phyloP scores from a whole-genome alignment of 1,284 basidiomycete genomes.

The Earliella scabrosa region DNA sequence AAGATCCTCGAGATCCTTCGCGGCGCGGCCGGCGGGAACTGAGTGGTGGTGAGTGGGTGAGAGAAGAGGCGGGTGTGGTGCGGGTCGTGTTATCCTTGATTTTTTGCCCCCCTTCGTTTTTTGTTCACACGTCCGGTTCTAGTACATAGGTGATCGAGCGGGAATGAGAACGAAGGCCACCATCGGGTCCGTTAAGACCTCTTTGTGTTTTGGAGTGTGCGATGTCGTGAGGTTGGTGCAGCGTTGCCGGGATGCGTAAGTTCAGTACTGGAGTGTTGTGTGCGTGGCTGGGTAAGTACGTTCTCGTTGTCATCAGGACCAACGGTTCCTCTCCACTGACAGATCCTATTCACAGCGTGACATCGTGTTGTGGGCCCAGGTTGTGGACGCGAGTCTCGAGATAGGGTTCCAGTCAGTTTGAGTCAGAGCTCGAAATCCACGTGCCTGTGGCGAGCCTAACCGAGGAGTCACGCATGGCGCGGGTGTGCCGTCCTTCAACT shows the following conservation, averaged over 20 bases:
- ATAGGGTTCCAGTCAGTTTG: too few relatives aligned
- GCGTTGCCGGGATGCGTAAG: neutral
- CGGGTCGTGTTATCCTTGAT: neutral
- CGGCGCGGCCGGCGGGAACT: neutral
- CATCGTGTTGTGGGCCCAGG: too few relatives aligned
- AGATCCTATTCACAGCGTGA: too few relatives aligned
- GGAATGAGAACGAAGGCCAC: slow-evolving; percentile 16
- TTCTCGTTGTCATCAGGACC: too few relatives aligned
- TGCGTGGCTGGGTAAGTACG: too few relatives aligned
- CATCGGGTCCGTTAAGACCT: neutral
- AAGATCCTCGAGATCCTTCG: neutral
- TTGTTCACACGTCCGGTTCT: neutral
- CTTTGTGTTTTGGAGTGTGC: too few relatives aligned
- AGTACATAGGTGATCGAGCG: slow-evolving; percentile 9
- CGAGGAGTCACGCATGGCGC: too few relatives aligned
- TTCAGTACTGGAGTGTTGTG: neutral
- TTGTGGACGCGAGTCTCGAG: too few relatives aligned
- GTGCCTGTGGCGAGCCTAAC: too few relatives aligned
- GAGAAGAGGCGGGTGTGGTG: neutral
- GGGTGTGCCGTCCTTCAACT: too few relatives aligned
- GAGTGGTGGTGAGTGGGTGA: neutral
- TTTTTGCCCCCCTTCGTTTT: neutral
- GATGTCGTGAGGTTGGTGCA: neutral
- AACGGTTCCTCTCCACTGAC: too few relatives aligned
- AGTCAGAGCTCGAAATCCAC: too few relatives aligned